phyloP scores from a whole-genome alignment of 306 rosid genomes.

The Styphnolobium japonicum region DNA sequence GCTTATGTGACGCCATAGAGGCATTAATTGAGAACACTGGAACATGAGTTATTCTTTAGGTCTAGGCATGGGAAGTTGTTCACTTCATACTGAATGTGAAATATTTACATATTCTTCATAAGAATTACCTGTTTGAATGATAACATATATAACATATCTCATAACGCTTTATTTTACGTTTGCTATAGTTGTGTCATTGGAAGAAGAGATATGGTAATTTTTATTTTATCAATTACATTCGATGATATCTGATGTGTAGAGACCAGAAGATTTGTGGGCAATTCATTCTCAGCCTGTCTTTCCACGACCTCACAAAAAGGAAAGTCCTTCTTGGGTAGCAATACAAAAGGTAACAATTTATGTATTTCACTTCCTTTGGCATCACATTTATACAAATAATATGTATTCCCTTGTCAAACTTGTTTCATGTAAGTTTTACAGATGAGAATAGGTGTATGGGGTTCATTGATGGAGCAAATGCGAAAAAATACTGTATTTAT shows the following conservation, averaged over 20 bases:
- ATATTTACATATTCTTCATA: not conserved
- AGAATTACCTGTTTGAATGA: not conserved
- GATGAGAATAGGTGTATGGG: not conserved
- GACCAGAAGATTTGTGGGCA: slow-evolving; percentile 93
- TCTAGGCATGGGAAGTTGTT: not conserved
- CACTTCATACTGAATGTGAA: not conserved
- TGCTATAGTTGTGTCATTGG: not conserved
- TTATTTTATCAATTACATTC: not conserved
- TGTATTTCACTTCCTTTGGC: slow-evolving; percentile 18
- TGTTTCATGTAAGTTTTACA: not conserved
- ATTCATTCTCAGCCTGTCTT: slow-evolving; percentile 74
- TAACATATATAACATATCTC: not conserved
- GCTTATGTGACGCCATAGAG: not conserved
- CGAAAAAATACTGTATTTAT: not conserved
- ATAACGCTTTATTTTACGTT: not conserved
- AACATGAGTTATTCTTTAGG: not conserved
- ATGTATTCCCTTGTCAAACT: not conserved
- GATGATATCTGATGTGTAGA: slow-evolving; percentile 45
- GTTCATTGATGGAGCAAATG: not conserved
- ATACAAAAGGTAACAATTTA: slow-evolving; percentile 64
- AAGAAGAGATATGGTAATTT: not conserved
- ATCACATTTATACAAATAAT: not conserved
- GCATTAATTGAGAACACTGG: not conserved
- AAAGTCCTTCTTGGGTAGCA: slow-evolving; percentile 82
- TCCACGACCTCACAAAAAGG: slow-evolving; percentile 85